A percentile compares a stretch with the other conserved stretches of the same genome.
Conservation (phyloP, 1,284 basidiomycete genomes). For the Porphyrellus sp. region DNA sequence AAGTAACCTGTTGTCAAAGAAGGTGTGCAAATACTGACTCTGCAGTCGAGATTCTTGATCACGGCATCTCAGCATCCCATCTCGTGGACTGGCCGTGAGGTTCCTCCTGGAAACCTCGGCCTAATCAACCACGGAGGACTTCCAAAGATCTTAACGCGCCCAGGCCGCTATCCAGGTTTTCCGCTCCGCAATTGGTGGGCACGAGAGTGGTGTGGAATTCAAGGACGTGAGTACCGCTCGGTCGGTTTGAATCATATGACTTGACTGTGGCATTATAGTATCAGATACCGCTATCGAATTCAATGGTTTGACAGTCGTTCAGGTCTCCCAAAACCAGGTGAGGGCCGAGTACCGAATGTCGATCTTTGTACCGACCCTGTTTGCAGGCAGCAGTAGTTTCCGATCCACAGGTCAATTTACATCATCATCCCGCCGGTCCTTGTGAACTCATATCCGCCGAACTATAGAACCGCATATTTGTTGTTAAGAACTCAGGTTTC, state of each 20-base stretch:
- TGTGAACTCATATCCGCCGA: background rate
- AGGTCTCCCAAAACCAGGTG: slow-evolving; percentile 74
- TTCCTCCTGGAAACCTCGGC: slow-evolving; percentile 63
- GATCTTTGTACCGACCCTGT: slow-evolving; percentile 4
- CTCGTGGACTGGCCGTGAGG: slow-evolving; percentile 67
- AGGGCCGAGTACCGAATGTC: background rate
- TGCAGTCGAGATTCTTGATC: slow-evolving; percentile 1
- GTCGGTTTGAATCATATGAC: slow-evolving; percentile 2
- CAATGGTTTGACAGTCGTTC: slow-evolving; percentile 71
- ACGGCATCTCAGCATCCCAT: slow-evolving; percentile 45
- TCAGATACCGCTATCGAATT: slow-evolving; percentile 78
- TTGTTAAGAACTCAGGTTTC: slow-evolving; percentile 74
- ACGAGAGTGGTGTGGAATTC: slow-evolving; percentile 60
- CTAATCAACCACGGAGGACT: slow-evolving; percentile 75
- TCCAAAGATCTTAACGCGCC: slow-evolving; percentile 65
- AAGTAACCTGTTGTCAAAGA: slow-evolving; percentile 49
- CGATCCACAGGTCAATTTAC: slow-evolving; percentile 54
- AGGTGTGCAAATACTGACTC: slow-evolving; percentile 28
- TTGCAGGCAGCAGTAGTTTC: slow-evolving; percentile 69
- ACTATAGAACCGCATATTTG: slow-evolving; percentile 65
- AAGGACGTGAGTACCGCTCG: slow-evolving; percentile 50
- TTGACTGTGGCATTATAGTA: slow-evolving; percentile 39
- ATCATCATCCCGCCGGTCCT: background rate
- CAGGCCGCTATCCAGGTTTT: slow-evolving; percentile 72
- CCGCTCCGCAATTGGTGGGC: slow-evolving; percentile 83